Conservation (phyloP, 805 yeast species). For the Yamadazyma kitorensis region DNA sequence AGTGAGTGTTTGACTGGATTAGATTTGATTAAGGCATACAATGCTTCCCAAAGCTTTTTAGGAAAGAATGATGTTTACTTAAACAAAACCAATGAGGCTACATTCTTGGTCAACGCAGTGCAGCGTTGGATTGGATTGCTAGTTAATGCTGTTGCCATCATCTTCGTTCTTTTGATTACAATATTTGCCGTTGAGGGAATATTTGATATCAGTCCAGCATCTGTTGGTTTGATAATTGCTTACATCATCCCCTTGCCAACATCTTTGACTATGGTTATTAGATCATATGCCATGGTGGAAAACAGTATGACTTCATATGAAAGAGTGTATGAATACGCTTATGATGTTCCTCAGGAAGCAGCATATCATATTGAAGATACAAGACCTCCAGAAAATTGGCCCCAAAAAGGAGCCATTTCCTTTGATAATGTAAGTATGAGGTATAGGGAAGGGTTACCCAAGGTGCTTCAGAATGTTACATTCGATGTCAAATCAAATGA, state of each 20-base stretch:
- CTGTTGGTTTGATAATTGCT: constrained; percentile 34
- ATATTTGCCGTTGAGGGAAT: constrained; percentile 31
- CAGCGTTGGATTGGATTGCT: constrained; percentile 35
- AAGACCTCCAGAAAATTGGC: constrained; percentile 50
- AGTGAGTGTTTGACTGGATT: constrained; percentile 35
- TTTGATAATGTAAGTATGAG: constrained; percentile 51
- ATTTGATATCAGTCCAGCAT: constrained; percentile 30
- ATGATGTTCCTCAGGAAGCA: constrained; percentile 64
- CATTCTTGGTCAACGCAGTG: constrained; percentile 29
- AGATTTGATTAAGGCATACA: constrained; percentile 33
- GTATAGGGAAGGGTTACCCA: constrained; percentile 60
- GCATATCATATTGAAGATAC: constrained; percentile 45
- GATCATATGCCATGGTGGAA: constrained; percentile 33
- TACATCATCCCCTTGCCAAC: constrained; percentile 33
- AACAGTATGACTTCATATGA: constrained; percentile 40
- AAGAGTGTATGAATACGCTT: constrained; percentile 43
- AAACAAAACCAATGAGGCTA: constrained; percentile 34
- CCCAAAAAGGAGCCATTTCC: constrained; percentile 42
- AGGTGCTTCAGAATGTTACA: constrained; percentile 48
- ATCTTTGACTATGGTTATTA: constrained; percentile 27
- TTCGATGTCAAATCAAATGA: constrained; percentile 51
- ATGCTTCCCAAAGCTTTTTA: constrained; percentile 21
- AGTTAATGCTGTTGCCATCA: constrained; percentile 24
- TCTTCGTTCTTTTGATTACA: constrained; percentile 25
- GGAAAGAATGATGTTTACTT: constrained; percentile 21